phyloP scores from a whole-genome alignment of 768 basidiomycete species.

The Tubosaeta brunneosetosa region DNA sequence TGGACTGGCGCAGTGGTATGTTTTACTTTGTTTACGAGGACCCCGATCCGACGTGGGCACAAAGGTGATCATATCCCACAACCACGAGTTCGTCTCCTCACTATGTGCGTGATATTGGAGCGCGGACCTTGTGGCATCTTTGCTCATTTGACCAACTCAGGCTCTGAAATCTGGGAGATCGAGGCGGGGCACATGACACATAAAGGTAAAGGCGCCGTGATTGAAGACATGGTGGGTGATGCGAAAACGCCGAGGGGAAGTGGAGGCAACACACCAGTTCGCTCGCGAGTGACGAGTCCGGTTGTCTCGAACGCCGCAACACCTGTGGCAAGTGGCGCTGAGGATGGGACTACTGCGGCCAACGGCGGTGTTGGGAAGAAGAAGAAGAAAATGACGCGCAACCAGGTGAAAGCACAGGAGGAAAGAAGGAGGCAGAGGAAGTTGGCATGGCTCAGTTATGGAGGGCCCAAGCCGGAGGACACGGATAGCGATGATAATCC shows the following conservation, averaged over 20 bases:
- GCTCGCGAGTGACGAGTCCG: conserved; percentile 68
- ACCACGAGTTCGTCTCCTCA: conserved; percentile 80
- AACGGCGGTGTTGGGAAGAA: conserved; percentile 43
- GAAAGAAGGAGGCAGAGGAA: conserved; percentile 79
- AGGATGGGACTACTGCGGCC: conserved; percentile 43
- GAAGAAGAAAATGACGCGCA: conserved; percentile 91
- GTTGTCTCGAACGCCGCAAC: conserved; percentile 67
- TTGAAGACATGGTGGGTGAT: conserved; percentile 81
- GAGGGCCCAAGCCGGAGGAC: conserved; percentile 80
- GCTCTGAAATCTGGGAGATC: conserved; percentile 93
- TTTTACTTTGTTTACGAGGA: conserved; percentile 12
- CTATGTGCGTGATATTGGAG: conserved; percentile 53
- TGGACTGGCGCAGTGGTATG: conserved; percentile 87
- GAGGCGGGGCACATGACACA: conserved; percentile 80
- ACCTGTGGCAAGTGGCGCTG: conserved; percentile 74
- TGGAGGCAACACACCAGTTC: conserved; percentile 63
- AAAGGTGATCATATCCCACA: conserved; percentile 94
- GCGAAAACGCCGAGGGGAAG: conserved; percentile 66
- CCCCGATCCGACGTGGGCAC: conserved; percentile 18
- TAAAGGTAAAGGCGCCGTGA: conserved; percentile 80
- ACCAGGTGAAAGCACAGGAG: conserved; percentile 85
- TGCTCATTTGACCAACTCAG: conserved; percentile 34
- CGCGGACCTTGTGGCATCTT: conserved; percentile 9
- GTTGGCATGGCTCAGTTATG: conserved; percentile 76
- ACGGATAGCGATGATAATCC: conserved; percentile 58